phyloP scores from a whole-genome alignment of 2,329 filamentous ascomycete species.

The Zalaria sp. region DNA sequence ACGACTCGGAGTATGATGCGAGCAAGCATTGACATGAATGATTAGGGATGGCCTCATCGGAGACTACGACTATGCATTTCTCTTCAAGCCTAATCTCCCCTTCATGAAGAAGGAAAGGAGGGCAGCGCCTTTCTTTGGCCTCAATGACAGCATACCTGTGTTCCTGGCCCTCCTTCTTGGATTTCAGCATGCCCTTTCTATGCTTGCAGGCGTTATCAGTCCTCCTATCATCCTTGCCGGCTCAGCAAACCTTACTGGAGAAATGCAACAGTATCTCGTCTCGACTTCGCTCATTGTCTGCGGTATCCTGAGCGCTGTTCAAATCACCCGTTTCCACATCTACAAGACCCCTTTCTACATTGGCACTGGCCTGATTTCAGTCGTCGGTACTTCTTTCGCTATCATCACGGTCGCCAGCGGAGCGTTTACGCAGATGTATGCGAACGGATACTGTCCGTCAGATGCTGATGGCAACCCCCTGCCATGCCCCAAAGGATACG shows the following conservation, averaged over 20 bases:
- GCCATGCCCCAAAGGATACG: conserved; percentile 65
- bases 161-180: conserved; percentile 60
- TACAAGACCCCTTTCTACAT: conserved; percentile 58
- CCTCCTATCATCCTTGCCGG: conserved; percentile 60
- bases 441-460: conserved; percentile 51
- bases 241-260: conserved; percentile 47
- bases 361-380: conserved; percentile 67
- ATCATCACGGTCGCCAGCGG: conserved; percentile 62
- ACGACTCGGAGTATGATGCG: neutral
- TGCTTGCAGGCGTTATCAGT: conserved; percentile 56
- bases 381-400: conserved; percentile 65
- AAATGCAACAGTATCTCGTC: conserved; percentile 61
- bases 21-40: neutral
- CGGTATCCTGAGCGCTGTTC: conserved; percentile 58
- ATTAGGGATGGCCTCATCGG: conserved; percentile 60
- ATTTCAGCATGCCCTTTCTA: conserved; percentile 65
- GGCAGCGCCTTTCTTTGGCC: conserved; percentile 70
- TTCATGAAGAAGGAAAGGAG: conserved; percentile 54
- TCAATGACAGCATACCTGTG: conserved; percentile 65
- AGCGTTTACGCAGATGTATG: conserved; percentile 64
- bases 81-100: conserved; percentile 70
- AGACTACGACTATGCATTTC: conserved; percentile 77
- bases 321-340: conserved; percentile 67
- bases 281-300: conserved; percentile 68
- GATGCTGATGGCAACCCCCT: conserved; percentile 49